A percentile compares a stretch with the other conserved stretches of the same genome.
Evolutionary conservation across 1,284 basidiomycete species (phyloP).

Genomic region (Trametes hirsuta): DNA sequence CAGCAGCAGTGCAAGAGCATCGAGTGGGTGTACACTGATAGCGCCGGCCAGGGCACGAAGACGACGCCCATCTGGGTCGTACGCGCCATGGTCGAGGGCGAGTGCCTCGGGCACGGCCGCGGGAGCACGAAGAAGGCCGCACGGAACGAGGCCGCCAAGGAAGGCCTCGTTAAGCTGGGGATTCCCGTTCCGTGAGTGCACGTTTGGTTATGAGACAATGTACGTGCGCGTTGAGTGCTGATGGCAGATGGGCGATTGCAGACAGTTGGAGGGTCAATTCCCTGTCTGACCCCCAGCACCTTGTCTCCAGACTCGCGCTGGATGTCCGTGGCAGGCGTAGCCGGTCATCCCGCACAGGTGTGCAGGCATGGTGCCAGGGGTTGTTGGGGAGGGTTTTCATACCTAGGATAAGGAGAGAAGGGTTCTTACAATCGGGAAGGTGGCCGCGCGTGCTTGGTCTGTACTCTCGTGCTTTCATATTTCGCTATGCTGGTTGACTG

Average conservation of each 20-base stretch:
- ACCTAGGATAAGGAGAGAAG: constrained; percentile 11
- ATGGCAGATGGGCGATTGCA: constrained; percentile 11
- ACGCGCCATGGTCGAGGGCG: constrained; percentile 60
- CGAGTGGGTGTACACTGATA: constrained; percentile 70
- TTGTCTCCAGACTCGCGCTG: constrained; percentile 39
- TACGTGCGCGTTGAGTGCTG: background rate
- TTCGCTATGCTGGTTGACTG: constrained; percentile 3
- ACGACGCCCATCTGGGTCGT: constrained; percentile 76
- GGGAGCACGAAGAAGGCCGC: constrained; percentile 78
- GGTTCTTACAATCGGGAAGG: background rate
- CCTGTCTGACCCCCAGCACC: constrained; percentile 27
- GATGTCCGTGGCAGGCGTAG: constrained; percentile 30
- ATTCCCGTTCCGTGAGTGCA: constrained; percentile 35
- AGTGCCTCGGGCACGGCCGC: constrained; percentile 58
- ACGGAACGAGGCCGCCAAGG: constrained; percentile 58
- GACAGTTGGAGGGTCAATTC: constrained; percentile 25
- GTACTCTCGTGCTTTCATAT: constrained; percentile 6
- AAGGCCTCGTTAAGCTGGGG: constrained; percentile 37
- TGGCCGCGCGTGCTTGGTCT: constrained; percentile 5
- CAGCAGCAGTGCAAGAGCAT: constrained; percentile 58
- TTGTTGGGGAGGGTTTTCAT: constrained; percentile 17
- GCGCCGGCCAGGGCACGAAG: constrained; percentile 46
- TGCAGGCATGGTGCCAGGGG: constrained; percentile 35
- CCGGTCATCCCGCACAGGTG: constrained; percentile 38
- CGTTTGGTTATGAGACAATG: background rate